A percentile compares a stretch with the other conserved stretches of the same genome.
Evolutionary conservation across 345 rosid species (phyloP).

Genomic region (Eucalyptus cladocalyx): DNA sequence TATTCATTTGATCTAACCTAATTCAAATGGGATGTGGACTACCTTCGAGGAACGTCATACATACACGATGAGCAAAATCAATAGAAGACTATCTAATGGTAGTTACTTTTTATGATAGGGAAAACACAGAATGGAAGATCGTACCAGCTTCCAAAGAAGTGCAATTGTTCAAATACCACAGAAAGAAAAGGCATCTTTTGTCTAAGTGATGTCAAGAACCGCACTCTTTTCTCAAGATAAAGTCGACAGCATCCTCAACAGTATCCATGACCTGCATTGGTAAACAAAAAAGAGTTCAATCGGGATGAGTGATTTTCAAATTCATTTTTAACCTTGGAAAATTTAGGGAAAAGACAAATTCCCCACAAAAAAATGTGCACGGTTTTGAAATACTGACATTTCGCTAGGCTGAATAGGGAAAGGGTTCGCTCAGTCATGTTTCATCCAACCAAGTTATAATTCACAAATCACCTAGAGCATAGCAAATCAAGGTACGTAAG

Average conservation of each 20-base stretch:
- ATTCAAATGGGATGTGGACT: background rate
- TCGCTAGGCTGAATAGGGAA: too few relatives aligned
- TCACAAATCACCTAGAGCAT: too few relatives aligned
- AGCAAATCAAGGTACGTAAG: too few relatives aligned
- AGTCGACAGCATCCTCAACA: constrained; percentile 76
- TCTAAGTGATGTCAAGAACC: background rate
- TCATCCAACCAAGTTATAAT: too few relatives aligned
- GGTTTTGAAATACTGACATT: too few relatives aligned
- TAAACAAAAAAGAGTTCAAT: background rate
- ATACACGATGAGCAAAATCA: background rate
- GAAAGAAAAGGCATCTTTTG: background rate
- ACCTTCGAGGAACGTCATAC: background rate
- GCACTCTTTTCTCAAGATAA: constrained; percentile 39
- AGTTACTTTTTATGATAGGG: background rate
- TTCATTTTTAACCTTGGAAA: too few relatives aligned
- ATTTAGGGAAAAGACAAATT: too few relatives aligned
- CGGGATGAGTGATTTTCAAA: too few relatives aligned
- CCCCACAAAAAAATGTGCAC: too few relatives aligned
- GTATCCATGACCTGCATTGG: constrained; percentile 64
- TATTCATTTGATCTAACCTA: background rate
- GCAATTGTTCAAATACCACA: background rate
- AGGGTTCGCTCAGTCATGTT: too few relatives aligned
- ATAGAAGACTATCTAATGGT: background rate
- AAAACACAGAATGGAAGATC: background rate
- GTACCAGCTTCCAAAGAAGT: background rate